phyloP scores from a whole-genome alignment of 2,329 filamentous ascomycete species.

The Claviceps pusilla region DNA sequence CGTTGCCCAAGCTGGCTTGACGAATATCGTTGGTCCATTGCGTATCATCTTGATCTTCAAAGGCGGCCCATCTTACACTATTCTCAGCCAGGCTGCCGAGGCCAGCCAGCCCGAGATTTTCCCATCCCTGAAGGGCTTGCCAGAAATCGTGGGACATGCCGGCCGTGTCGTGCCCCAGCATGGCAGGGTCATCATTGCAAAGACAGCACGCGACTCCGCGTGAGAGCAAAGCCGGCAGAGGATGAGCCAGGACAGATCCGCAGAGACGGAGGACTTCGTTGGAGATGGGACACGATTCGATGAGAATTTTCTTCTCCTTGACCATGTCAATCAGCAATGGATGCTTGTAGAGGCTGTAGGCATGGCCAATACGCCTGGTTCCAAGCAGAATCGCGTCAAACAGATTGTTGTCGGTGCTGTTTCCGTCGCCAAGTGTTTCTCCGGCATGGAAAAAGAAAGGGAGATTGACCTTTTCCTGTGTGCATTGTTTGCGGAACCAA shows the following conservation, averaged over 20 bases:
- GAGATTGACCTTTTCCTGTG: constrained; percentile 60
- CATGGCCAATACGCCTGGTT: constrained; percentile 78
- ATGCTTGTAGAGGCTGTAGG: constrained; percentile 79
- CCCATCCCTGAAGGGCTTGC: constrained; percentile 77
- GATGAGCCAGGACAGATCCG: constrained; percentile 60
- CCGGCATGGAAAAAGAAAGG: constrained; percentile 96
- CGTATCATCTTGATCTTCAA: constrained; percentile 59
- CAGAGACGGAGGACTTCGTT: constrained; percentile 78
- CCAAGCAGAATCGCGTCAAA: constrained; percentile 82
- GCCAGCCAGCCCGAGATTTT: constrained; percentile 78
- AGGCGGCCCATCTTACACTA: constrained; percentile 76
- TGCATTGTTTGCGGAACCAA: constrained; percentile 83
- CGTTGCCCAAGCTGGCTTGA: constrained; percentile 55
- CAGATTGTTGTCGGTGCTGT: constrained; percentile 61
- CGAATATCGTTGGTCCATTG: constrained; percentile 62
- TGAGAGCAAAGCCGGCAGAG: constrained; percentile 69
- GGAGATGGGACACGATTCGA: constrained; percentile 82
- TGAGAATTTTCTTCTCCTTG: constrained; percentile 71
- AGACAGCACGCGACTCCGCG: constrained; percentile 72
- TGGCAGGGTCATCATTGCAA: constrained; percentile 81
- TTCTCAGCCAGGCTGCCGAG: constrained; percentile 82
- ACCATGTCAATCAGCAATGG: constrained; percentile 78
- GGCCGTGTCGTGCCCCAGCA: constrained; percentile 67
- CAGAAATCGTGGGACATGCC: constrained; percentile 89
- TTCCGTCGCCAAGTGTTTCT: constrained; percentile 65